Evolutionary conservation across 1,284 basidiomycete genomes (phyloP).

Genomic region (Phlebopus sp.): DNA sequence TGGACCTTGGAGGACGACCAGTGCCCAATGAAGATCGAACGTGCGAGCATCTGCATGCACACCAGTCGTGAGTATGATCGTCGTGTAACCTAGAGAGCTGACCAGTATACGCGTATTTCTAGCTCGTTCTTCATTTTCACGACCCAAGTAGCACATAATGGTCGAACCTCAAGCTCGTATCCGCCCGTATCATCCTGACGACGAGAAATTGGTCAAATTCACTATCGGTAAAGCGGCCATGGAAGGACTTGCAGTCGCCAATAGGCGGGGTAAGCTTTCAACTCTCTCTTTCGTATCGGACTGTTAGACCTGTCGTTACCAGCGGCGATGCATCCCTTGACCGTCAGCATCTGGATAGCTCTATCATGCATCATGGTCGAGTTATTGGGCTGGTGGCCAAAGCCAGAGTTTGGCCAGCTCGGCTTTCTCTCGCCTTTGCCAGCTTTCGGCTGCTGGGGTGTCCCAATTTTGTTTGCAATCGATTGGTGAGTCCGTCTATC

Average conservation of each 20-base stretch:
- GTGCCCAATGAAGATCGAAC: too few species aligned
- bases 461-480: constrained; percentile 63
- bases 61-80: background rate
- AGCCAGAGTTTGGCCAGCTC: constrained; percentile 37
- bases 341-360: constrained; percentile 57
- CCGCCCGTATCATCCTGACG: constrained; percentile 47
- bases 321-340: constrained; percentile 64
- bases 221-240: constrained; percentile 66
- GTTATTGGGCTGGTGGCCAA: constrained; percentile 66
- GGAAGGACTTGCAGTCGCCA: constrained; percentile 70
- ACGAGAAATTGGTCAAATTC: constrained; percentile 62
- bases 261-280: constrained; percentile 51
- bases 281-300: background rate
- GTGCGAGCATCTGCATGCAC: constrained; percentile 1
- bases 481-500: constrained; percentile 65
- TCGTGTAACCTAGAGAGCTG: too few species aligned
- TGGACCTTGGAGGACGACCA: constrained; percentile 74
- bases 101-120: background rate
- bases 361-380: constrained; percentile 58
- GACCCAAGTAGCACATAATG: constrained; percentile 14
- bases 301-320: constrained; percentile 1
- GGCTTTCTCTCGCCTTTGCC: constrained; percentile 62
- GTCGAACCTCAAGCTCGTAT: constrained; percentile 44
- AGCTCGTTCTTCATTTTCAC: background rate
- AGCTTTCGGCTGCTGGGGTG: constrained; percentile 58